Conservation (phyloP, 1,284 basidiomycete genomes). For the Schizophyllum commune region DNA sequence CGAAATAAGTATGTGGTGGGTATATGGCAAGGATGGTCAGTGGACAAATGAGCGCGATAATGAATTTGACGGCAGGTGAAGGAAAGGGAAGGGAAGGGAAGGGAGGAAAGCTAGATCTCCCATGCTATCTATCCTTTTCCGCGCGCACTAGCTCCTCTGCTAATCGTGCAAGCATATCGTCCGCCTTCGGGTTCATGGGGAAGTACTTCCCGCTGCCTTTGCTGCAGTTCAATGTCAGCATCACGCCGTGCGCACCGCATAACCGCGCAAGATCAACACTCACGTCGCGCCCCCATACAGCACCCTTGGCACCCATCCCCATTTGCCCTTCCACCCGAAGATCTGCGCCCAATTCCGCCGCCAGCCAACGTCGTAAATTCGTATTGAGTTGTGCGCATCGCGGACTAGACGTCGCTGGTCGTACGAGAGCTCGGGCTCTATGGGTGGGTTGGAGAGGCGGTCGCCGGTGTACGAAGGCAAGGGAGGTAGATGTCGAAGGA, state of each 20-base stretch:
- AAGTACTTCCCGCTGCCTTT: slow-evolving; percentile 60
- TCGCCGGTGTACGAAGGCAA: slow-evolving; percentile 40
- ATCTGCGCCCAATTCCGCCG: slow-evolving; percentile 62
- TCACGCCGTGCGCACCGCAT: background rate
- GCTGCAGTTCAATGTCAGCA: slow-evolving; percentile 25
- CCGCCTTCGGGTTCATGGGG: slow-evolving; percentile 56
- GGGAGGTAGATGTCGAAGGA: slow-evolving; percentile 61
- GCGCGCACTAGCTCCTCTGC: slow-evolving; percentile 49
- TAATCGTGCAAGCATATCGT: slow-evolving; percentile 53
- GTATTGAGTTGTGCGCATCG: slow-evolving; percentile 57
- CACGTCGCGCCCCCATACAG: slow-evolving; percentile 57
- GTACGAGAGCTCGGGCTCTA: slow-evolving; percentile 72
- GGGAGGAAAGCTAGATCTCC: background rate
- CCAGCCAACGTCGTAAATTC: slow-evolving; percentile 75
- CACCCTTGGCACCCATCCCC: slow-evolving; percentile 45
- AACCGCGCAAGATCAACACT: slow-evolving; percentile 18
- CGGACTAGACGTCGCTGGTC: slow-evolving; percentile 62
- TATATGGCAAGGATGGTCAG: background rate
- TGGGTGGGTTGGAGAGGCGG: slow-evolving; percentile 51
- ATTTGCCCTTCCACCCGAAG: slow-evolving; percentile 45
- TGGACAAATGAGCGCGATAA: background rate
- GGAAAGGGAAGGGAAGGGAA: background rate
- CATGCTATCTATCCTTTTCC: slow-evolving; percentile 21
- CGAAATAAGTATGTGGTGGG: slow-evolving; percentile 15
- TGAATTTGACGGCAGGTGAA: too few species aligned